Evolutionary conservation across 2,329 filamentous ascomycete species (phyloP).

Genomic region (Fusarium sp.): DNA sequence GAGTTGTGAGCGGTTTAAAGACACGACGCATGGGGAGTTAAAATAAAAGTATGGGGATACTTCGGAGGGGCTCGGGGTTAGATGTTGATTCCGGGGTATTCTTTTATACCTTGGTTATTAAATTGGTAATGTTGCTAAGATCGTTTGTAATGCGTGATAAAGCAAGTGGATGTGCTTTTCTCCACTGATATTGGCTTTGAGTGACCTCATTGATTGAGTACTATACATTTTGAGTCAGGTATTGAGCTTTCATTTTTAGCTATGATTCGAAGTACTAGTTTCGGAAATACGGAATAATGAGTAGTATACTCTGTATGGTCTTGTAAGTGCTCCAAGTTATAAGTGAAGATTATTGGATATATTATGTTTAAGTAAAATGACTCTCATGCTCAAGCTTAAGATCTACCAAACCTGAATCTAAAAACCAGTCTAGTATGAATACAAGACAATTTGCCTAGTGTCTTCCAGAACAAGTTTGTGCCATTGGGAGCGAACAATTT

Average conservation of each 20-base stretch:
- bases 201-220: constrained; percentile 20
- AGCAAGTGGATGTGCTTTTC: constrained; percentile 30
- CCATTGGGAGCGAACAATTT: no score
- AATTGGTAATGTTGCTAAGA: constrained; percentile 9
- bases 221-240: constrained; percentile 5
- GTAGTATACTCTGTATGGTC: background rate
- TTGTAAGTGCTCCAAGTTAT: background rate
- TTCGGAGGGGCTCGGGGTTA: constrained; percentile 8
- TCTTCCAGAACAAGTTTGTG: no score
- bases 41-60: constrained; percentile 13
- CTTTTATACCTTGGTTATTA: background rate
- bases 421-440: no score
- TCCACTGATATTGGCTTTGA: constrained; percentile 12
- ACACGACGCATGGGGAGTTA: constrained; percentile 4
- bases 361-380: background rate
- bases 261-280: background rate
- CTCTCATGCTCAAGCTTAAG: background rate
- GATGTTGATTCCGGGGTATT: constrained; percentile 7
- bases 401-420: no score
- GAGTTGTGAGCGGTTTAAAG: constrained; percentile 19
- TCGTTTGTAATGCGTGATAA: constrained; percentile 39
- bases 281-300: background rate
- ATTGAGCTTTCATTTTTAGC: background rate
- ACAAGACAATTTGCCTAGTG: no score
- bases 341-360: background rate